Percentiles rank a stretch among this genome's conserved stretches.
These are phyloP conservation scores for Aphanocladium album DNA, from an alignment of 2,329 filamentous ascomycete species.

Conservation along the genomic window DNA sequence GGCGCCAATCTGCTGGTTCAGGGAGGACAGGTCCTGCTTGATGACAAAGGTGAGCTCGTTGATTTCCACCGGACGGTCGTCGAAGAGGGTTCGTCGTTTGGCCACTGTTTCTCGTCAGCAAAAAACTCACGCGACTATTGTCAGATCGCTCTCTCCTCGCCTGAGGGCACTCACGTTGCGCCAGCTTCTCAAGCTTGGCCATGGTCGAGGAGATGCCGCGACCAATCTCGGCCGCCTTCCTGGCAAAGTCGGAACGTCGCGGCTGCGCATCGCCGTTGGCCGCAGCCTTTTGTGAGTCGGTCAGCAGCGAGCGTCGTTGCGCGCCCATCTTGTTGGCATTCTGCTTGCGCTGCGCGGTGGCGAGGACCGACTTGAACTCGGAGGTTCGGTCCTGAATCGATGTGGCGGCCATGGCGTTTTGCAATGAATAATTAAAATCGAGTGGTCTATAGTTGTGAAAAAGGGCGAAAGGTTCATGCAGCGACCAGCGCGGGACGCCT, in stretches of 20 bases:
- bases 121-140: too few species aligned
- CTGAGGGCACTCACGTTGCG: slow-evolving; percentile 56
- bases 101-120: slow-evolving; percentile 55
- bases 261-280: slow-evolving; percentile 50
- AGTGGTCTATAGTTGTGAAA: neutral
- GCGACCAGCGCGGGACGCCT: slow-evolving; percentile 30
- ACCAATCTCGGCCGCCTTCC: slow-evolving; percentile 86
- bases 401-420: slow-evolving; percentile 50
- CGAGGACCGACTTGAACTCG: slow-evolving; percentile 90
- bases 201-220: slow-evolving; percentile 88
- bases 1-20: slow-evolving; percentile 80
- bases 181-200: slow-evolving; percentile 89
- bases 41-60: slow-evolving; percentile 96
- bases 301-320: slow-evolving; percentile 76
- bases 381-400: slow-evolving; percentile 95
- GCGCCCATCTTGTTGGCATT: slow-evolving; percentile 70
- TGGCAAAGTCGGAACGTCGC: slow-evolving; percentile 85
- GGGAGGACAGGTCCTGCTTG: slow-evolving; percentile 84
- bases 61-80: slow-evolving; percentile 94
- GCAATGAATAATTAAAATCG: neutral
- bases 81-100: slow-evolving; percentile 94
- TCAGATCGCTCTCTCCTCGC: neutral
- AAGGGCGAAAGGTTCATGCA: slow-evolving; percentile 15
- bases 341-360: slow-evolving; percentile 76
- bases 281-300: slow-evolving; percentile 63